Conservation (phyloP, 306 rosid species). For the Dalbergia cultrata region DNA sequence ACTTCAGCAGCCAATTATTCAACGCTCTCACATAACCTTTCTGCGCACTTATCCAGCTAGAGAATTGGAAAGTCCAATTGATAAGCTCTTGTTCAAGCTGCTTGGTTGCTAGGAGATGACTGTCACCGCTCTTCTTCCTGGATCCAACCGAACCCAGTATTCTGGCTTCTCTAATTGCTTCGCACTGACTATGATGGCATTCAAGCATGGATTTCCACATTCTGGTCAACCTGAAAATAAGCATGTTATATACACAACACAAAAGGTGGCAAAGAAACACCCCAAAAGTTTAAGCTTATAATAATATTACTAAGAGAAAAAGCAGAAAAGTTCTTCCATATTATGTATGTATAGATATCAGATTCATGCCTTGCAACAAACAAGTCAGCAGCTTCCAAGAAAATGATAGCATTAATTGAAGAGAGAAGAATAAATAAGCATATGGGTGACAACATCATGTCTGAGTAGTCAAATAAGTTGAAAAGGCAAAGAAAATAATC, state of each 20-base stretch:
- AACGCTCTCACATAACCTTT: constrained; percentile 88
- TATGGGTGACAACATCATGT: constrained; percentile 5
- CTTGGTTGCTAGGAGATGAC: constrained; percentile 73
- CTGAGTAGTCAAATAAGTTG: constrained; percentile 15
- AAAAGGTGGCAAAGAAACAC: constrained; percentile 3
- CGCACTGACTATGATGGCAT: constrained; percentile 84
- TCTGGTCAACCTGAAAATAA: constrained; percentile 70
- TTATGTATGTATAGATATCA: constrained; percentile 19
- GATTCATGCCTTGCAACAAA: background rate
- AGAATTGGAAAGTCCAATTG: constrained; percentile 86
- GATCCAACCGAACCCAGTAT: constrained; percentile 81
- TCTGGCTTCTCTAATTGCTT: constrained; percentile 90
- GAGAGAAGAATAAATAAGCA: constrained; percentile 13
- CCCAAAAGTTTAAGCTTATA: constrained; percentile 20
- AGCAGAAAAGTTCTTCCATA: constrained; percentile 5
- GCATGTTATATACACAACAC: constrained; percentile 17
- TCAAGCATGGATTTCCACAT: constrained; percentile 99
- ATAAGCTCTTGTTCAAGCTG: constrained; percentile 86
- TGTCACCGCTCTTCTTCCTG: constrained; percentile 73
- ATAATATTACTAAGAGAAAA: constrained; percentile 21
- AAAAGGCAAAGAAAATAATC: constrained; percentile 1
- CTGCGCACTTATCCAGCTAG: constrained; percentile 90
- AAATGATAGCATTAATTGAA: constrained; percentile 11
- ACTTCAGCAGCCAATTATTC: constrained; percentile 90
- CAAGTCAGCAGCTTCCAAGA: constrained; percentile 23